These are phyloP conservation scores for Venturia effusa DNA, from an alignment of 2,329 filamentous ascomycete genomes.

Conservation along the genomic window DNA sequence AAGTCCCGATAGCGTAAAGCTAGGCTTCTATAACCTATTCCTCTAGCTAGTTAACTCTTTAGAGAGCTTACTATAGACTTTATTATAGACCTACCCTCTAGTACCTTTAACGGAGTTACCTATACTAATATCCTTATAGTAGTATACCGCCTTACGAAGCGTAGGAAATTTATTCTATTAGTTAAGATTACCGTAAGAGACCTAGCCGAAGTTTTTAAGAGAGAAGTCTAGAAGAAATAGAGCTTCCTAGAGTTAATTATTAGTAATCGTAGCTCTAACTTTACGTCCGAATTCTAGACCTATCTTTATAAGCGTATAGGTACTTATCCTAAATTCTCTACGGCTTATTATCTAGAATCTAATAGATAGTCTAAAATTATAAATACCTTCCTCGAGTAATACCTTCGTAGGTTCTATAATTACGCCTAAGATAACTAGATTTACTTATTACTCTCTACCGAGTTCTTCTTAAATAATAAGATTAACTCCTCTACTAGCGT, in stretches of 20 bases:
- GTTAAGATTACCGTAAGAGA: background rate
- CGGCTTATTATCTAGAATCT: too few species aligned
- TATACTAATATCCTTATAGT: background rate
- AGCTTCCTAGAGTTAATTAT: too few species aligned
- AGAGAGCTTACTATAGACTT: too few species aligned
- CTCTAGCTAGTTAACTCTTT: background rate
- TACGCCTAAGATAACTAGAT: too few species aligned
- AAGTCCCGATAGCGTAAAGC: background rate
- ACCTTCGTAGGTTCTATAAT: background rate
- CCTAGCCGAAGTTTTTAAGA: background rate
- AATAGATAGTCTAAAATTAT: too few species aligned
- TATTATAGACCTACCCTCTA: background rate
- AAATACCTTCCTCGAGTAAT: background rate
- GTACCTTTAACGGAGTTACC: background rate
- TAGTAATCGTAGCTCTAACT: background rate
- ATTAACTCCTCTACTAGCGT: background rate
- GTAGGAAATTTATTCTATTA: background rate
- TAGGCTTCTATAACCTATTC: background rate
- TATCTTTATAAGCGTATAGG: background rate
- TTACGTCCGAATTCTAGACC: background rate
- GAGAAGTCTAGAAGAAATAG: background rate
- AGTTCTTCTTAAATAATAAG: background rate
- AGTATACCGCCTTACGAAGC: background rate
- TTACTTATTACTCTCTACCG: background rate
- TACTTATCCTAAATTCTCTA: too few species aligned